phyloP scores from a whole-genome alignment of 1,284 basidiomycete species.

The Wolfiporia cocos region DNA sequence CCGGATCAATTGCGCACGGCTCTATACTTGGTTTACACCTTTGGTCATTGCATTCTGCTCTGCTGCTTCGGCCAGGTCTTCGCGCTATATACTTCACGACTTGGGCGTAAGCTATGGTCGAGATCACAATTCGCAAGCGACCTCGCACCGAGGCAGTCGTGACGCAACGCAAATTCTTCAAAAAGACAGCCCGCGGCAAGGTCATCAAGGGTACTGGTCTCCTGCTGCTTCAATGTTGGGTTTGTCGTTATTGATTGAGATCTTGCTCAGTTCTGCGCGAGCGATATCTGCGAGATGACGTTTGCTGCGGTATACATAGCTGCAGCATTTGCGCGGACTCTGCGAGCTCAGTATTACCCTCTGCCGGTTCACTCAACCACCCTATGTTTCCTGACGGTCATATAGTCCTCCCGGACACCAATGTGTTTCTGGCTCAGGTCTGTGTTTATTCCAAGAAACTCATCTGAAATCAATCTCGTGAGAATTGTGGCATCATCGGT shows the following conservation, averaged over 20 bases:
- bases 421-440: constrained; percentile 90
- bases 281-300: constrained; percentile 90
- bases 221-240: background rate
- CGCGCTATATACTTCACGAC: constrained; percentile 32
- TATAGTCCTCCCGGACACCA: constrained; percentile 92
- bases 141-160: constrained; percentile 66
- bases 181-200: constrained; percentile 92
- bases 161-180: constrained; percentile 87
- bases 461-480: no score
- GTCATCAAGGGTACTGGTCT: constrained; percentile 77
- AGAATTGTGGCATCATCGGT: no score
- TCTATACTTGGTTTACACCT: no score
- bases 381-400: constrained; percentile 59
- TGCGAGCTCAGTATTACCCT: constrained; percentile 30
- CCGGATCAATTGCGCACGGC: no score
- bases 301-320: constrained; percentile 80
- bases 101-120: constrained; percentile 31
- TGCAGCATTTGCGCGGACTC: constrained; percentile 59
- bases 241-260: background rate
- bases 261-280: constrained; percentile 74
- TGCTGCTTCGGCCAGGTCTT: no score
- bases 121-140: constrained; percentile 78
- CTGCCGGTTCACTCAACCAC: constrained; percentile 41
- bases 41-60: no score
- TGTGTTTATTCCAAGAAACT: constrained; percentile 24